phyloP scores from a whole-genome alignment of 768 basidiomycete genomes.

The Gautieria morchelliformis region DNA sequence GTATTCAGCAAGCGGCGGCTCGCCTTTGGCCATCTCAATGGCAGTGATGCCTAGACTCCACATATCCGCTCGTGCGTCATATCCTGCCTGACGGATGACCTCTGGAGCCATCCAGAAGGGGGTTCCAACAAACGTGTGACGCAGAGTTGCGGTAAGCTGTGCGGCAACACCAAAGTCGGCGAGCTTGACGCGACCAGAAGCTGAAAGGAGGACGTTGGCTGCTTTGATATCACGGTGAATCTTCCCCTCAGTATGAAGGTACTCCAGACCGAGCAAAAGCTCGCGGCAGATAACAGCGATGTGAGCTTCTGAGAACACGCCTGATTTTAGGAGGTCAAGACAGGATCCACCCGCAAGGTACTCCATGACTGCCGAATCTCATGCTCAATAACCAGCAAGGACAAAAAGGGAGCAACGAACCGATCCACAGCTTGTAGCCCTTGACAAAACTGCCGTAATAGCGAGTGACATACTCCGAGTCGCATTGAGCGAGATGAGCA shows the following conservation, averaged over 20 bases:
- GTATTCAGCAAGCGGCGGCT: conserved; percentile 93
- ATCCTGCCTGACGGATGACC: conserved; percentile 94
- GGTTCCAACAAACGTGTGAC: conserved; percentile 96
- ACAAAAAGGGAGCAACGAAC: conserved; percentile 12
- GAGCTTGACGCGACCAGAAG: conserved; percentile 88
- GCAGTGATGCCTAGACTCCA: conserved; percentile 98
- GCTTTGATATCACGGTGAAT: conserved; percentile 99
- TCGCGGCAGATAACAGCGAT: conserved; percentile 94
- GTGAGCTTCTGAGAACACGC: conserved; percentile 82
- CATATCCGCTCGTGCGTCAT: conserved; percentile 93
- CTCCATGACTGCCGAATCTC: conserved; percentile 64
- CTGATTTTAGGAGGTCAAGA: conserved; percentile 89
- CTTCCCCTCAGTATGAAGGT: conserved; percentile 91
- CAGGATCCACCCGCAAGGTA: conserved; percentile 98
- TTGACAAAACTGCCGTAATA: conserved; percentile 98
- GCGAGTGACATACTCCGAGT: conserved; percentile 91
- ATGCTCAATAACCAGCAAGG: not conserved
- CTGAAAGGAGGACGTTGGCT: conserved; percentile 87
- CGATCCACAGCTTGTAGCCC: conserved; percentile 95
- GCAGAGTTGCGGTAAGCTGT: conserved; percentile 79
- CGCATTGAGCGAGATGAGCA: conserved; percentile 89
- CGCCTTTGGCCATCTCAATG: conserved; percentile 96
- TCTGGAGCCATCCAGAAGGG: conserved; percentile 99
- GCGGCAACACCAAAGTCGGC: conserved; percentile 99
- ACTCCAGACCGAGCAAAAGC: conserved; percentile 85